Evolutionary conservation across 257 asterid species (phyloP).

Genomic region (Solanum boliviense): DNA sequence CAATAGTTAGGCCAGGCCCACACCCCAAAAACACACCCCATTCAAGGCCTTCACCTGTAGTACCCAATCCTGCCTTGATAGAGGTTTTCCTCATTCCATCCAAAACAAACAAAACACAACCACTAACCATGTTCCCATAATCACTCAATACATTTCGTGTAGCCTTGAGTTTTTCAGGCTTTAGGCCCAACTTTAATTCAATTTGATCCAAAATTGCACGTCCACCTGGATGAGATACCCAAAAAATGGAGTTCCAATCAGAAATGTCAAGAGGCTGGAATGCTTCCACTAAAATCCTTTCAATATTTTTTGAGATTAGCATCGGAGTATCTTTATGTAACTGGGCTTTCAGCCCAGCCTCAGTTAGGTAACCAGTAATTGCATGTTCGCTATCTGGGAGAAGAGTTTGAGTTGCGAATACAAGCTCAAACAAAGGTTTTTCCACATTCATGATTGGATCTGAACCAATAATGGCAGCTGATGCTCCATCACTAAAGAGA

Average conservation of each 20-base stretch:
- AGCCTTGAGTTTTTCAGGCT: neutral
- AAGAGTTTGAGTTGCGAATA: neutral
- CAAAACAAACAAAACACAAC: neutral
- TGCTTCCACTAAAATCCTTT: neutral
- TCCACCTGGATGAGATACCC: conserved; percentile 9
- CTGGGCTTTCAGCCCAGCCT: neutral
- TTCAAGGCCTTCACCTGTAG: conserved; percentile 9
- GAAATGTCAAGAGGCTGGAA: neutral
- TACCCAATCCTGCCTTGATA: neutral
- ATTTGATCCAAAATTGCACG: conserved; percentile 2
- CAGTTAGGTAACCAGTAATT: neutral
- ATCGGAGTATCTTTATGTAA: neutral
- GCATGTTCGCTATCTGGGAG: neutral
- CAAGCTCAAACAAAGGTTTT: conserved; percentile 4
- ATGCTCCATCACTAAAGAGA: neutral
- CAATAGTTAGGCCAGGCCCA: conserved; percentile 7
- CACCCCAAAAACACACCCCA: conserved; percentile 3
- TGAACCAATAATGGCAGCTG: conserved; percentile 1
- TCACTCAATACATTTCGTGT: neutral
- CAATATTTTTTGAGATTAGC: conserved; percentile 4
- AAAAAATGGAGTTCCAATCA: conserved; percentile 6
- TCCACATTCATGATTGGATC: neutral
- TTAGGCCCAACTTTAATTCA: neutral
- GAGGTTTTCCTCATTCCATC: conserved; percentile 6
- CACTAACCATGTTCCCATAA: conserved; percentile 1